These are phyloP conservation scores for Rheum nobile DNA, from an alignment of 148 eudicot genomes.

Conservation along the genomic window DNA sequence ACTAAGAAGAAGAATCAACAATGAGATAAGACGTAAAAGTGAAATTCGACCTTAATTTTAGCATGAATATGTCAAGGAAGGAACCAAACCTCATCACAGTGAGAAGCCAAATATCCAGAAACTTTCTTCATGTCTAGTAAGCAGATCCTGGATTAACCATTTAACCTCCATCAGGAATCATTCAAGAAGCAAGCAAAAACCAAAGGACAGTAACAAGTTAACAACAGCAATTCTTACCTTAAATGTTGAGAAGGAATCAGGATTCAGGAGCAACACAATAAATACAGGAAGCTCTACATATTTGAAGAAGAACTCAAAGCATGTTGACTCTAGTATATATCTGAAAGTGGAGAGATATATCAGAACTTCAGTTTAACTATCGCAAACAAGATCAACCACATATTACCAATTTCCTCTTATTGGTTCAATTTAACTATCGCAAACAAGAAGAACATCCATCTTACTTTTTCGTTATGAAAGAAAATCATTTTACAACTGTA, in stretches of 20 bases:
- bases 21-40: conserved; percentile 10
- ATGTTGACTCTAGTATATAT: conserved; percentile 81
- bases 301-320: conserved; percentile 90
- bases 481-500: too few relatives aligned
- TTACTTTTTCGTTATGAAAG: too few relatives aligned
- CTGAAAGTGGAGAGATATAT: conserved; percentile 34
- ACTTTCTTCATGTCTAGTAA: conserved; percentile 72
- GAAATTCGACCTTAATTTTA: not conserved
- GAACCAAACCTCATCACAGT: conserved; percentile 63
- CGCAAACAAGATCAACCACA: not conserved
- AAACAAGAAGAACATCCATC: too few relatives aligned
- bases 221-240: conserved; percentile 53
- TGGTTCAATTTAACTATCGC: too few relatives aligned
- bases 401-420: too few relatives aligned
- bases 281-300: conserved; percentile 80
- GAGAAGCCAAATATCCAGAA: conserved; percentile 56
- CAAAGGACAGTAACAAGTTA: not conserved
- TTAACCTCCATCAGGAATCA: conserved; percentile 11
- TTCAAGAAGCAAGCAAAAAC: conserved; percentile 3
- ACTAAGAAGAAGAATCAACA: conserved; percentile 31
- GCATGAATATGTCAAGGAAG: conserved; percentile 4
- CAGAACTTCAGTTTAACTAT: not conserved
- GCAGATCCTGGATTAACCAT: conserved; percentile 89
- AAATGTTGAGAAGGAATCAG: conserved; percentile 85
- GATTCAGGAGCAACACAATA: conserved; percentile 86